Base-by-base conservation (phyloP, 169 alveolate species). In the Eimeria sp. region DNA sequence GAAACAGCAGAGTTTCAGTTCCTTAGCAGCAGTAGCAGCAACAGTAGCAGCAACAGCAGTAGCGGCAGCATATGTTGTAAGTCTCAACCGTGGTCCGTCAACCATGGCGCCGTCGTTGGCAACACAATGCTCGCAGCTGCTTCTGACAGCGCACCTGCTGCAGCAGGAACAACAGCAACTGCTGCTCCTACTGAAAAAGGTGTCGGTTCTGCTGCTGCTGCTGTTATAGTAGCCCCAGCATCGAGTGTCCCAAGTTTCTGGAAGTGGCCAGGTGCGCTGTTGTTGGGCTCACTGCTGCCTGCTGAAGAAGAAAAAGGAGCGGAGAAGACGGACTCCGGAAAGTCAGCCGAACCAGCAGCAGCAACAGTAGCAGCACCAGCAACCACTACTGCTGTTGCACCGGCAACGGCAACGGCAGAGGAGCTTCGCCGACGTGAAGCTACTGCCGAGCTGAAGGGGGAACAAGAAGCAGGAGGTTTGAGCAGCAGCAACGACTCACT, bases 221-320 rank as follows among this genome's bases (percentile, higher is more conserved):
- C 90, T 82, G 90, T 57, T 54, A 73, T 5, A 13, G 27, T 49
- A 47, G 72, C 73, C 18, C 72, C 90, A 3, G 75, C 75, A 7
- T 49, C 90, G 5, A 49, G 54, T 51, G 61, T 30, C 11, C 92
- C 92, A 6, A 84, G 92, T 43, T 57, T 84, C 63, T 84, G 92
- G 92, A 84, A 57, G 61, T 84, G 92, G 92, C 92, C 92, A 18
- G 92, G 92, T 14, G 92, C 92, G 16, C 22, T 84, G 34, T 43
- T 84, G 63, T 27, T 84, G 78, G 92, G 80, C 22, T 84, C 92
- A 25, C 34, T 58, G 27, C 10, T 84, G 61, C 80, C 22, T 4
- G 49, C 90, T 57, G 73, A 22, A 54, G 72, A 7, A 22, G 90
- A 57, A 16, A 57, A 49, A 51, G 10, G 30, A 14, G 49, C 73